Base-by-base conservation (phyloP, 768 basidiomycete species). In the Thelephora aurantiotincta region DNA sequence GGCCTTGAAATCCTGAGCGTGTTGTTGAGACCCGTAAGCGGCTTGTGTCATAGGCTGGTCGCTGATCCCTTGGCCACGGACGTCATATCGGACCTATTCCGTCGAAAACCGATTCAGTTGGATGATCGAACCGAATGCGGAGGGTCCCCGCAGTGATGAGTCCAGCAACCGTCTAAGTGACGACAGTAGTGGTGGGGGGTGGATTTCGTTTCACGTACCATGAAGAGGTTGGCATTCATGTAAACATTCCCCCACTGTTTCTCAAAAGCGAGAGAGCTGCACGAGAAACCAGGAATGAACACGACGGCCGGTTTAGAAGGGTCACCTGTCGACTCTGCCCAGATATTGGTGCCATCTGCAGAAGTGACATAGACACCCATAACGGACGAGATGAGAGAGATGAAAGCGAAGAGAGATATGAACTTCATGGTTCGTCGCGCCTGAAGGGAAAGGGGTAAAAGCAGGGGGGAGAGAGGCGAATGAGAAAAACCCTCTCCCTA, bases 301-400 rank as follows among this genome's bases (percentile, higher is more conserved):
- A 71, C 64, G 30, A 73, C 48, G 37, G 63, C 58, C 23, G 59
- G 65, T 47, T 66, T 65, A 20, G 50, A 49, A 14, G 61, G 60
- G 50, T 69, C 52, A 14, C 69, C 69, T n/a, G 57, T 56, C 2
- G 68, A 65, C 47, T 65, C 62, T 1, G 69, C 69, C 48, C 61
- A 69, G 35, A 73, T 62, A 20, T 45, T 52, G 7, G 65, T 67
- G n/a, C 69, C 69, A 50, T 70, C 70, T 26, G 61, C 55, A n/a
- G 67, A 68, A 30, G 26, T 30, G 26, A 30, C 26, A 30, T 30
- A 30, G 26, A 30, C 26, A 30, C 5, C 26, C 26, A 30, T 4
- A 30, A 9, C 26, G 26, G 26, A 30, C 4, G 26, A 30, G 4
- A 30, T 30, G 9, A 30, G 26, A 4, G 26, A 30, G 26, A 30